These are phyloP conservation scores for Penicillium maclennaniae DNA, from an alignment of 495 filamentous ascomycete genomes.

Conservation along the genomic window DNA sequence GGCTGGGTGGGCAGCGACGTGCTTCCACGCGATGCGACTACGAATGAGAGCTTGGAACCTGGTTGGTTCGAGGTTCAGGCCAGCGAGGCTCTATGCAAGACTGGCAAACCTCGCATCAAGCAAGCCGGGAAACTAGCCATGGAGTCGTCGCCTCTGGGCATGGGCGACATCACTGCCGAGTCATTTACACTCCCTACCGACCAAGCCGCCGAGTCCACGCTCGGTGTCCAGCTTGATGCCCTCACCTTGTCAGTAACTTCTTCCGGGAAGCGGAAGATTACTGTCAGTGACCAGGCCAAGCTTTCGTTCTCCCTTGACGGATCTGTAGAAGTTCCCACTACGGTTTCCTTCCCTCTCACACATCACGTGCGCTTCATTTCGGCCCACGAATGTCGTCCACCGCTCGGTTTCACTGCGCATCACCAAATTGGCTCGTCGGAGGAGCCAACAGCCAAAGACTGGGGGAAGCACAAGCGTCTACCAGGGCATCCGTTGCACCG, in stretches of 20 bases:
- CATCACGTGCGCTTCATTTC: conserved; percentile 66
- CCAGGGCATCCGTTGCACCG: conserved; percentile 63
- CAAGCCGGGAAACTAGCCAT: conserved; percentile 31
- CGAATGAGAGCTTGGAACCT: conserved; percentile 38
- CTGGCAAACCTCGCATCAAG: conserved; percentile 35
- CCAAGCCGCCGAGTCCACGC: conserved; percentile 6
- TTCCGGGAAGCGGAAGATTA: conserved; percentile 24
- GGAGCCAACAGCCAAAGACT: conserved; percentile 28
- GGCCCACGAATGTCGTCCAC: conserved; percentile 59
- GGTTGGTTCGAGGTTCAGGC: conserved; percentile 64
- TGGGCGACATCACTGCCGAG: conserved; percentile 47
- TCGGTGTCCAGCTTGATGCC: conserved; percentile 15
- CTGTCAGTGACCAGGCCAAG: conserved; percentile 48
- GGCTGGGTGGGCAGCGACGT: conserved; percentile 68
- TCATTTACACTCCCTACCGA: conserved; percentile 36
- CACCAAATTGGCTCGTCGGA: conserved; percentile 1
- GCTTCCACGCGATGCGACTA: conserved; percentile 35
- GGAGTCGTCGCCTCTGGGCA: conserved; percentile 37
- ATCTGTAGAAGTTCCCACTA: conserved; percentile 20
- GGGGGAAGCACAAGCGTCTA: conserved; percentile 25
- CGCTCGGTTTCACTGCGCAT: conserved; percentile 33
- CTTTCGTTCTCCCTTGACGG: conserved; percentile 45
- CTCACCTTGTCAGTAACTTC: conserved; percentile 21
- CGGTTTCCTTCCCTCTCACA: conserved; percentile 46
- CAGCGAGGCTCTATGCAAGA: conserved; percentile 23